Evolutionary conservation across 805 yeast species (phyloP).

Genomic region (Barnettozyma populi): DNA sequence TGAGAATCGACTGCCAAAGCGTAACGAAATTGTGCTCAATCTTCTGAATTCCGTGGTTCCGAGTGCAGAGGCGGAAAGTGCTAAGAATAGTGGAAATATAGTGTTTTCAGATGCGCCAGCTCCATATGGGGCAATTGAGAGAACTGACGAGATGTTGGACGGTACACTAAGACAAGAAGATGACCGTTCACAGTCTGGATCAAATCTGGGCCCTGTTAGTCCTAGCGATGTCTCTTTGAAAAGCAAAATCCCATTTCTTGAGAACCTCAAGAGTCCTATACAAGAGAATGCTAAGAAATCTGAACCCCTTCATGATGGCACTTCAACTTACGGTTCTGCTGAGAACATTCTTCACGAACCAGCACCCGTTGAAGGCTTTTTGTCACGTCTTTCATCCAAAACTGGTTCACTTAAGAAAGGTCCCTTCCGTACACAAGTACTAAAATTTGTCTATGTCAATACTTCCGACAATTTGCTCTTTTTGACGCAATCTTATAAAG

Average conservation of each 20-base stretch:
- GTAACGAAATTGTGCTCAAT: neutral
- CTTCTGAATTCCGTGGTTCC: neutral
- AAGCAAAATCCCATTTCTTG: neutral
- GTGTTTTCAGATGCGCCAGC: neutral
- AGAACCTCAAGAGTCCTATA: too few relatives aligned
- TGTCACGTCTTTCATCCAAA: slow-evolving; percentile 49
- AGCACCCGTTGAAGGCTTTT: slow-evolving; percentile 74
- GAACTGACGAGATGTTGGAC: neutral
- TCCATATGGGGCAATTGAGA: neutral
- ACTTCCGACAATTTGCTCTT: slow-evolving; percentile 59
- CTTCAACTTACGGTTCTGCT: neutral
- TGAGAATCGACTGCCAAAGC: neutral
- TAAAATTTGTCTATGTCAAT: slow-evolving; percentile 56
- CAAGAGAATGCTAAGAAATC: too few relatives aligned
- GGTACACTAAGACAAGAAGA: neutral
- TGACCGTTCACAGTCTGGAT: neutral
- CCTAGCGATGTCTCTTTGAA: neutral
- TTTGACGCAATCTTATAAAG: slow-evolving; percentile 47
- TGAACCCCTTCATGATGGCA: neutral
- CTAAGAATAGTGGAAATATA: neutral
- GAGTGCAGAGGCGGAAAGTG: neutral
- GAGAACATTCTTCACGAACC: slow-evolving; percentile 44
- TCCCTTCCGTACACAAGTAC: slow-evolving; percentile 35
- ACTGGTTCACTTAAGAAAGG: slow-evolving; percentile 35
- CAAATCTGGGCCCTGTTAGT: neutral